A percentile compares a stretch with the other conserved stretches of the same genome.
phyloP scores from a whole-genome alignment of 2,329 filamentous ascomycete genomes.

The Penicillium janthinellum region DNA sequence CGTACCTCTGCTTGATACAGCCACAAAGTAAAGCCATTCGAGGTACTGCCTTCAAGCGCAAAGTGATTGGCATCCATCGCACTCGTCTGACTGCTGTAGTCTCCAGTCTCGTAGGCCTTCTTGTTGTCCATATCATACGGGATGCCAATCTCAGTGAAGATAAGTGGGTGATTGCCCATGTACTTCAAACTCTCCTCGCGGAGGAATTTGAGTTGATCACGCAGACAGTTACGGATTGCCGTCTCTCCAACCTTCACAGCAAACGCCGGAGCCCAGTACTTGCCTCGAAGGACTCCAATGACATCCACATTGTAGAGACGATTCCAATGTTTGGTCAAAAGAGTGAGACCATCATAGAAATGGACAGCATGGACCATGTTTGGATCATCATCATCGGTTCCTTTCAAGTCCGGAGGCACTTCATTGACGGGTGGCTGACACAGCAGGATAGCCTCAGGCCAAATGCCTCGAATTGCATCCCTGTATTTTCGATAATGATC shows the following conservation, averaged over 20 bases:
- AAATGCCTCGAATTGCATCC: conserved; percentile 71
- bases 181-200: conserved; percentile 84
- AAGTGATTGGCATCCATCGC: conserved; percentile 97
- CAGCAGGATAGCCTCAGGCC: conserved; percentile 81
- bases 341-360: conserved; percentile 93
- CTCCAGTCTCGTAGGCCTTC: conserved; percentile 89
- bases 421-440: conserved; percentile 92
- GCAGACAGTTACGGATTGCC: conserved; percentile 90
- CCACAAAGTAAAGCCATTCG: conserved; percentile 90
- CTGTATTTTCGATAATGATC: conserved; percentile 77
- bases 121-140: conserved; percentile 99
- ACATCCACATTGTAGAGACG: conserved; percentile 96
- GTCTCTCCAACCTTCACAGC: conserved; percentile 91
- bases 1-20: conserved; percentile 72
- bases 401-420: conserved; percentile 84
- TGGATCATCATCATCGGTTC: conserved; percentile 82
- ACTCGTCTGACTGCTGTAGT: conserved; percentile 88
- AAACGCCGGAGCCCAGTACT: conserved; percentile 85
- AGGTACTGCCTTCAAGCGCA: conserved; percentile 78
- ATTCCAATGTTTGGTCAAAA: conserved; percentile 98
- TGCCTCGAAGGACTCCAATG: conserved; percentile 84
- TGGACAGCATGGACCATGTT: conserved; percentile 92
- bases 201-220: conserved; percentile 81
- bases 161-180: conserved; percentile 82
- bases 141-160: conserved; percentile 95